phyloP scores from a whole-genome alignment of 2,329 filamentous ascomycete species.

The Cordyceps javanica region DNA sequence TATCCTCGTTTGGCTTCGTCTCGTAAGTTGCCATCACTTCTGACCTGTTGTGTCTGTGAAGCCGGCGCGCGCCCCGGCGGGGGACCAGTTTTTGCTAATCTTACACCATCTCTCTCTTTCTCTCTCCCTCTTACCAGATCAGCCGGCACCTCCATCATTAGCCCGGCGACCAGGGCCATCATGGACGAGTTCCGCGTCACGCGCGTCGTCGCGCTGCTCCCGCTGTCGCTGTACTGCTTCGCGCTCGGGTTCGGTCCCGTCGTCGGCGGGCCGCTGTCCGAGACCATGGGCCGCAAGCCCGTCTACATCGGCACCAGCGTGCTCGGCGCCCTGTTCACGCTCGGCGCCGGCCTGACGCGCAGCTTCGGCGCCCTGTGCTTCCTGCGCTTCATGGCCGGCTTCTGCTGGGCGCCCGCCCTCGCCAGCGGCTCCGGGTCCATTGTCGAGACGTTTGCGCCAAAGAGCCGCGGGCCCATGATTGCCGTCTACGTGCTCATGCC shows the following conservation, averaged over 20 bases:
- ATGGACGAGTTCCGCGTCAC: slow-evolving; percentile 48
- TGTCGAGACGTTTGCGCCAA: slow-evolving; percentile 40
- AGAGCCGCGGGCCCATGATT: slow-evolving; percentile 36
- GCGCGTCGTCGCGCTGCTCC: slow-evolving; percentile 50
- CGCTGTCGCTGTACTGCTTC: slow-evolving; percentile 53
- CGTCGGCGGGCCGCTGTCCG: slow-evolving; percentile 52
- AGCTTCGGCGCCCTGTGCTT: slow-evolving; percentile 45
- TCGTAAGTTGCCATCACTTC: slow-evolving; percentile 34
- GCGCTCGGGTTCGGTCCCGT: slow-evolving; percentile 56
- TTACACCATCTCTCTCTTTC: background rate
- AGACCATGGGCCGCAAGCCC: slow-evolving; percentile 48
- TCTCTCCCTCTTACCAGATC: no score
- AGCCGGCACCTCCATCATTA: slow-evolving; percentile 48
- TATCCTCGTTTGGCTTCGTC: slow-evolving; percentile 33
- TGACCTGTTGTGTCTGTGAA: no score
- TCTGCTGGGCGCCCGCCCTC: slow-evolving; percentile 43
- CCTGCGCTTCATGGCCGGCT: slow-evolving; percentile 50
- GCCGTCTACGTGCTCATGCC: slow-evolving; percentile 44
- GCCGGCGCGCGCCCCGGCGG: no score
- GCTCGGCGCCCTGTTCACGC: slow-evolving; percentile 46
- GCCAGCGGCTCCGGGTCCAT: slow-evolving; percentile 45
- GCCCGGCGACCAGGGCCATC: slow-evolving; percentile 39
- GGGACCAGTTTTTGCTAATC: no score
- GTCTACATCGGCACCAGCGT: slow-evolving; percentile 44
- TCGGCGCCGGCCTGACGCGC: slow-evolving; percentile 47